These are phyloP conservation scores for Cordyceps cicadae DNA, from an alignment of 2,329 filamentous ascomycete genomes.

Conservation along the genomic window DNA sequence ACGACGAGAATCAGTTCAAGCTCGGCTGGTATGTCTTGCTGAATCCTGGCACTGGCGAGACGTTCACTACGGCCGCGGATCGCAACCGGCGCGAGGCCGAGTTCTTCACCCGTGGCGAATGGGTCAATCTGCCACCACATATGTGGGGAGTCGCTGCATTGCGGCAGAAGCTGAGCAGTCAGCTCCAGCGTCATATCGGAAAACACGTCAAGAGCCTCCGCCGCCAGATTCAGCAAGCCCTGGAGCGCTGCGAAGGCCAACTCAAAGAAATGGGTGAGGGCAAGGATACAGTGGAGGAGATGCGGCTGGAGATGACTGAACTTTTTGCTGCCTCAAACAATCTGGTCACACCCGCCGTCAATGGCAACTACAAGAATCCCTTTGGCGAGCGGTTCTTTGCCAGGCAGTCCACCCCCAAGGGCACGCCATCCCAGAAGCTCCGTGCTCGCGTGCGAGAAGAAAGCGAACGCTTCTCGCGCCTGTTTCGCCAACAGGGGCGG, in stretches of 20 bases:
- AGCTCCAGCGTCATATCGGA: slow-evolving; percentile 44
- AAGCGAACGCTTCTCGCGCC: slow-evolving; percentile 39
- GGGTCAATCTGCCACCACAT: slow-evolving; percentile 37
- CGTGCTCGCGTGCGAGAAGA: slow-evolving; percentile 43
- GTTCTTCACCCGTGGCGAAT: slow-evolving; percentile 42
- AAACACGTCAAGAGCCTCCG: slow-evolving; percentile 43
- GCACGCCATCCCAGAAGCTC: slow-evolving; percentile 43
- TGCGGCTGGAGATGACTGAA: slow-evolving; percentile 45
- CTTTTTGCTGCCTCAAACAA: slow-evolving; percentile 45
- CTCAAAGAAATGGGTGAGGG: slow-evolving; percentile 42
- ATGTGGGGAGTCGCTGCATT: slow-evolving; percentile 40
- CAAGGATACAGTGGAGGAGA: slow-evolving; percentile 44
- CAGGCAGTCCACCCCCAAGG: slow-evolving; percentile 38
- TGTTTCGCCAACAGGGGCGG: slow-evolving; percentile 42
- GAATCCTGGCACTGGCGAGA: slow-evolving; percentile 39
- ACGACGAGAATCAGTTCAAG: slow-evolving; percentile 41
- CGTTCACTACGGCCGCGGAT: slow-evolving; percentile 35
- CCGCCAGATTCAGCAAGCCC: slow-evolving; percentile 41
- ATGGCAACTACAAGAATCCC: slow-evolving; percentile 48
- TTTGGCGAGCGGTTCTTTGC: slow-evolving; percentile 44
- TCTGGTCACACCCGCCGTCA: slow-evolving; percentile 44
- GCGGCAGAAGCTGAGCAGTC: slow-evolving; percentile 40
- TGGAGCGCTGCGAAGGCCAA: slow-evolving; percentile 40
- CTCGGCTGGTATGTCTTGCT: slow-evolving; percentile 45
- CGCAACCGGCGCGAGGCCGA: slow-evolving; percentile 35